Base-by-base conservation (phyloP, 805 yeast genomes). In the Starmerella cellae region DNA sequence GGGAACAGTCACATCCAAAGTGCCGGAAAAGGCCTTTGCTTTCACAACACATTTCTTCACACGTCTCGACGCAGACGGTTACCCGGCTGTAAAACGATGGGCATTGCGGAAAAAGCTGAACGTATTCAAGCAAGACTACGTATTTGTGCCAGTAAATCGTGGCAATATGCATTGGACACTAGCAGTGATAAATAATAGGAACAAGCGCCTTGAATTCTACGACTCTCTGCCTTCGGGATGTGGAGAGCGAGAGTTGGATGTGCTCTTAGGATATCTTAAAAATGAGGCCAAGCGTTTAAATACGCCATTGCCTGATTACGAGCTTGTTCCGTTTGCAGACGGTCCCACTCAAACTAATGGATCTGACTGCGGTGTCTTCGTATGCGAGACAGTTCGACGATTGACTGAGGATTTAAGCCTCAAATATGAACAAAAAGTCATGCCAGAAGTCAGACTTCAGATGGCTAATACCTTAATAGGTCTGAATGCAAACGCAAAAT, bases 341-440 rank as follows among this genome's bases (percentile, higher is more conserved):
- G 69, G 87, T 34, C 97, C 98, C 1, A 82, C 79, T 51, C 98
- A 91, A 58, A 65, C 69, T 22, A 91, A 91, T 56, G 96, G 96
- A 0, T 82, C 59, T 51, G 98, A 91, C 60, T 91, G 98, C 65
- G 98, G 98, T 6, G 94, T 88, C 2, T 91, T 87, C 56, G 73
- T 93, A 2, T 80, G 96, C 59, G 74, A 85, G 42, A 79, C 77
- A 37, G 82, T 82, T 1, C 71, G 75, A 37, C 77, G 70, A 36
- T 53, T 83, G 33, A 62, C 87, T 0, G 62, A 73, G 28, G 71
- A 67, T 4, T 58, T 59, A 21, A 68, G 67, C 0, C 60, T 82
- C 31, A 55, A 60, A 6, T 88, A 75, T 52, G 57, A 73, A 6
- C 87, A 80, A 52, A 60, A 64, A 6, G 94, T 84, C 55, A 85